Conservation (phyloP, 768 basidiomycete species). For the Hygrophoropsis aurantiaca region DNA sequence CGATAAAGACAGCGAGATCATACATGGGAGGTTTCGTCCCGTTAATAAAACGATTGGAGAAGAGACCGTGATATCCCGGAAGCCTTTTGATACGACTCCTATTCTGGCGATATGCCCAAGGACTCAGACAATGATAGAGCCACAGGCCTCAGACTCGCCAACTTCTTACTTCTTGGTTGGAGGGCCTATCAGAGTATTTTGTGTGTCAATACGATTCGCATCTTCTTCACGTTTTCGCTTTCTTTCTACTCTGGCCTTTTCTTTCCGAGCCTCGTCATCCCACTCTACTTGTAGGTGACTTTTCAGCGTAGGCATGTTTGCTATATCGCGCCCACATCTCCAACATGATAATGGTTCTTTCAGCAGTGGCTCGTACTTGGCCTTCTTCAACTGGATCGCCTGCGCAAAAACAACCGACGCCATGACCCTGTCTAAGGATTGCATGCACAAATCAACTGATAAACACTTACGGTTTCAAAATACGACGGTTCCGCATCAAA, state of each 20-base stretch:
- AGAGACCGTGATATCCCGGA: no score
- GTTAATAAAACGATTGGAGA: no score
- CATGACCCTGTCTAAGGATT: not conserved
- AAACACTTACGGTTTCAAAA: conserved; percentile 45
- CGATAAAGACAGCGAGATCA: no score
- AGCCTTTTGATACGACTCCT: no score
- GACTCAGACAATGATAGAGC: no score
- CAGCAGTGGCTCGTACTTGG: conserved; percentile 62
- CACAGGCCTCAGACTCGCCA: no score
- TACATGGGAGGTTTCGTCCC: no score
- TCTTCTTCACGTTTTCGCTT: conserved; percentile 39
- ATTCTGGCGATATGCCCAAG: no score
- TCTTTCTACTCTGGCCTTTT: conserved; percentile 40
- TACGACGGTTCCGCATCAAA: conserved; percentile 64
- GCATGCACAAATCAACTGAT: not conserved
- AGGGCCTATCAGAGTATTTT: no score
- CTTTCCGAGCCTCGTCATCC: conserved; percentile 45
- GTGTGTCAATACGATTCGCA: not conserved
- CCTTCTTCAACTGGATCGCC: conserved; percentile 54
- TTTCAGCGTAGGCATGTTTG: conserved; percentile 76
- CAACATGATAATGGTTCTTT: conserved; percentile 71
- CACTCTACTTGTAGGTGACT: conserved; percentile 76
- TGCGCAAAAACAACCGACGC: conserved; percentile 23
- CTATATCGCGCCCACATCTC: conserved; percentile 59
- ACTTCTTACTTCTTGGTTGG: no score